Evolutionary conservation across 805 yeast species (phyloP).

Genomic region (Komagataella mondaviorum): DNA sequence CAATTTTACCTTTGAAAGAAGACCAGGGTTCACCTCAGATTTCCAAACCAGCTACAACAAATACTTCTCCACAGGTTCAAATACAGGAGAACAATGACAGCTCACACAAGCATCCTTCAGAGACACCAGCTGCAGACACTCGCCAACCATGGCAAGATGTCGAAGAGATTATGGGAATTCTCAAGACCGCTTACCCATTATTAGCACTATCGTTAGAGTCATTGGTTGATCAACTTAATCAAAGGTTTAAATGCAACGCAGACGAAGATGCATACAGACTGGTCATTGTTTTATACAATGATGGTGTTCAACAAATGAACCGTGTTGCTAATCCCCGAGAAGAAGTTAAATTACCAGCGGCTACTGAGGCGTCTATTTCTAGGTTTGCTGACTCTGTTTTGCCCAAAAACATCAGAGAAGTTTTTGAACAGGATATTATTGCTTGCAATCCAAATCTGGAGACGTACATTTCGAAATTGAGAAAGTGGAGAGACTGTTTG

Average conservation of each 20-base stretch:
- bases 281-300: slow-evolving; percentile 84
- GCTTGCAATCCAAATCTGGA: slow-evolving; percentile 79
- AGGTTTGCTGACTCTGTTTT: slow-evolving; percentile 88
- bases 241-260: slow-evolving; percentile 82
- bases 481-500: slow-evolving; percentile 86
- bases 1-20: slow-evolving; percentile 8
- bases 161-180: slow-evolving; percentile 82
- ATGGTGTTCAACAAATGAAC: slow-evolving; percentile 83
- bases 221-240: slow-evolving; percentile 87
- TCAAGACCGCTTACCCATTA: slow-evolving; percentile 93
- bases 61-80: slow-evolving; percentile 3
- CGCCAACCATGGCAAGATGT: slow-evolving; percentile 91
- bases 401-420: slow-evolving; percentile 78
- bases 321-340: slow-evolving; percentile 78
- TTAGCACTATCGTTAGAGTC: slow-evolving; percentile 89
- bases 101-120: not conserved
- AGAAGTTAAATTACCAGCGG: slow-evolving; percentile 79
- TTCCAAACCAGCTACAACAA: slow-evolving; percentile 1
- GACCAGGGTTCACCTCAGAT: slow-evolving; percentile 1
- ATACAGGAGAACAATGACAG: slow-evolving; percentile 1
- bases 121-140: slow-evolving; percentile 11
- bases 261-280: slow-evolving; percentile 95
- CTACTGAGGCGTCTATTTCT: slow-evolving; percentile 78
- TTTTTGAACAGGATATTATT: slow-evolving; percentile 86
- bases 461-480: slow-evolving; percentile 65